Base-by-base conservation (phyloP, 148 eudicot species). In the Rhododendron henanense region DNA sequence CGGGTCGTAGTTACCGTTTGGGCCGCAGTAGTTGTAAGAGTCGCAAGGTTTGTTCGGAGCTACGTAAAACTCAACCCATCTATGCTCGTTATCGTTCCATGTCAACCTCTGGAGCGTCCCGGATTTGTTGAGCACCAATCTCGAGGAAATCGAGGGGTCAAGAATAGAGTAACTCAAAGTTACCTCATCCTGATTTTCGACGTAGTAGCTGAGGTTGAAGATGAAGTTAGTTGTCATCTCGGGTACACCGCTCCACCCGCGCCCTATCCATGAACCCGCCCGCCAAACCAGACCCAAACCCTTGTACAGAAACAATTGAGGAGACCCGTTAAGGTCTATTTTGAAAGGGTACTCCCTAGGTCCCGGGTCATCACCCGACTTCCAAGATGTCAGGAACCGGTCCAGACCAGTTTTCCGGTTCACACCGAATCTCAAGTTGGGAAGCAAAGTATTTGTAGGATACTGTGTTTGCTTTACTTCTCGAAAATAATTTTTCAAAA, bases 191-290 rank as follows among this genome's bases (percentile, higher is more conserved):
- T 16, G 63, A 10, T 83, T 47, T 14, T 83, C 78, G 15, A 83
- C 81, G 53, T 87, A 94, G 3, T 87, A 92, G 3, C 67, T 83
- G 73, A 86, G 50, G 31, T 84, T 89, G 78, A 91, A 90, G 25
- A 91, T 88, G 55, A 19, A 87, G n/a, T 71, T 75, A 5, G 61
- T 74, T 0, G 90, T 84, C 94, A 94, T 87, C 10, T 87, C 88
- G 0, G 92, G 94, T 1, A 91, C 78, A 25, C 94, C 93, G 19
- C 91, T 91, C 90, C 90, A 90, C 65, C 89, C 81, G 21, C 45
- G 55, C 25, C 94, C 93, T 1, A 85, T 87, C 96, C 94, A 94
- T 3, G 92, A 89, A 47, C 94, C 94, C 13, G 92, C 35, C 14
- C 94, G 79, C 94, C 91, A 91, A 15, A 87, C 2, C 0, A 86